Conservation (phyloP, 179 eudicot species). For the Patellifolia procumbens region DNA sequence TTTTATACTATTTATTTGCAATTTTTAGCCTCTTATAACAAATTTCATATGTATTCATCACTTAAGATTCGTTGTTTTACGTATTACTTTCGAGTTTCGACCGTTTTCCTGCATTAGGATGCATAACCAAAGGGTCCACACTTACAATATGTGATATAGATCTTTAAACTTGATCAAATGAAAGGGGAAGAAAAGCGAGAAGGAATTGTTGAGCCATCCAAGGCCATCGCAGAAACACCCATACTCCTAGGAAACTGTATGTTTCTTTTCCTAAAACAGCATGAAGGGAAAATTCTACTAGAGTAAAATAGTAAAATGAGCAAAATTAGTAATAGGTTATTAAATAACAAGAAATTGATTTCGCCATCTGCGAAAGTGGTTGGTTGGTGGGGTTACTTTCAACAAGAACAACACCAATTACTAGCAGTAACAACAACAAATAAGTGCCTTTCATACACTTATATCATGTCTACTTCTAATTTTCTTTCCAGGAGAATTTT, state of each 20-base stretch:
- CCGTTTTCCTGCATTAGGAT: neutral
- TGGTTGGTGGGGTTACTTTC: slow-evolving; percentile 36
- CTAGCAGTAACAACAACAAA: slow-evolving; percentile 37
- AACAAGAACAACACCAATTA: slow-evolving; percentile 37
- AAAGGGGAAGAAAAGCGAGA: neutral
- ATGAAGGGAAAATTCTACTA: slow-evolving; percentile 5
- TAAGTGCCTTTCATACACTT: slow-evolving; percentile 21
- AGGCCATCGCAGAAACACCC: slow-evolving; percentile 9
- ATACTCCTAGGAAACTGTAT: slow-evolving; percentile 14
- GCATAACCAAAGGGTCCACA: neutral
- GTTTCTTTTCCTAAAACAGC: slow-evolving; percentile 20
- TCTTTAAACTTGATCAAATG: neutral
- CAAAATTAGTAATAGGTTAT: neutral
- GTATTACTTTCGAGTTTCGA: neutral
- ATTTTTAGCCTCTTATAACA: too few relatives aligned
- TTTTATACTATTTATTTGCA: too few relatives aligned
- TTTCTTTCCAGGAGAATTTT: neutral
- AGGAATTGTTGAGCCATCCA: slow-evolving; percentile 7
- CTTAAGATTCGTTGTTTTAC: too few relatives aligned
- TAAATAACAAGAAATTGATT: slow-evolving; percentile 19
- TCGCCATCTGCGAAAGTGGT: slow-evolving; percentile 37
- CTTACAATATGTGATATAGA: neutral
- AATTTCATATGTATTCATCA: too few relatives aligned
- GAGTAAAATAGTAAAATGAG: neutral
- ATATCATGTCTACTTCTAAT: slow-evolving; percentile 11